Percentiles rank a stretch among this genome's conserved stretches.
Conservation (phyloP, 2,329 filamentous ascomycete genomes). For the Fusarium temperatum region DNA sequence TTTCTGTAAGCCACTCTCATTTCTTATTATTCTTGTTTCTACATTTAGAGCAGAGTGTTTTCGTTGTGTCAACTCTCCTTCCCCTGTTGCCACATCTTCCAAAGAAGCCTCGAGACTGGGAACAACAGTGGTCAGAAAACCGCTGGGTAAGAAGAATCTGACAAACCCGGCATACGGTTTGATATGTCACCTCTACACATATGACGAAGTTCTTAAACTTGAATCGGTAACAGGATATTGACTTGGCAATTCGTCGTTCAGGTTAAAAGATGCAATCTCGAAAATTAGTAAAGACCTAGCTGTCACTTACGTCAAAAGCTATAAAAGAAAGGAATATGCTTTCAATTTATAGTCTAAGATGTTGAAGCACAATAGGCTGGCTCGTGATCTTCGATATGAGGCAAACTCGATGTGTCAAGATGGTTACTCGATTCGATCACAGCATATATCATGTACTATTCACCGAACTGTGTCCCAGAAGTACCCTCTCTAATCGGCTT, state of each 20-base stretch:
- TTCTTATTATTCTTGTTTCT: neutral
- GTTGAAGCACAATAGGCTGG: rapidly evolving
- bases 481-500: rapidly evolving
- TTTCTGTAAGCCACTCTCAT: neutral
- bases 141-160: neutral
- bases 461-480: rapidly evolving
- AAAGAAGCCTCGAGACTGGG: neutral
- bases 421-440: rapidly evolving
- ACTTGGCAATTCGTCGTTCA: rapidly evolving
- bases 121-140: neutral
- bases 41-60: neutral
- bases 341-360: neutral
- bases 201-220: neutral
- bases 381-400: neutral
- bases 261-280: rapidly evolving
- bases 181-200: neutral
- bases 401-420: rapidly evolving
- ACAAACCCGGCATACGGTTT: neutral
- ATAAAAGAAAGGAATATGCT: rapidly evolving
- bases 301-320: rapidly evolving
- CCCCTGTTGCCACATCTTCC: neutral
- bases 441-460: neutral
- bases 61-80: neutral
- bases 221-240: rapidly evolving
- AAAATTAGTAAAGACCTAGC: neutral